Conservation (phyloP, 2,329 filamentous ascomycete species). For the Amauroascus verrucosus region DNA sequence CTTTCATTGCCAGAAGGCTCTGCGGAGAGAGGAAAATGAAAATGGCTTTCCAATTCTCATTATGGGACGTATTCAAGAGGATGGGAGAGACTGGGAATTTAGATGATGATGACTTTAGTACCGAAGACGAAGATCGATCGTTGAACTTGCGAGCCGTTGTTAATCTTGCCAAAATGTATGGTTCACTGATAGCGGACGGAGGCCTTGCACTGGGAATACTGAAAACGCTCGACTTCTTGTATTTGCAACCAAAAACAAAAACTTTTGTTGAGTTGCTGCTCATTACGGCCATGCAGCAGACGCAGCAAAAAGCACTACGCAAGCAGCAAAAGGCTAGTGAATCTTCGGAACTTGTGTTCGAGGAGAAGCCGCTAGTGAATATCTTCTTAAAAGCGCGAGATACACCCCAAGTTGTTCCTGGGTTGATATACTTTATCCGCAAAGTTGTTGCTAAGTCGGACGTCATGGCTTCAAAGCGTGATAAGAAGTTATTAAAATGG, state of each 20-base stretch:
- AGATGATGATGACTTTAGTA: slow-evolving; percentile 52
- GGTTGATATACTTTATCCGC: slow-evolving; percentile 68
- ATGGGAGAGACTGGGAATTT: slow-evolving; percentile 60
- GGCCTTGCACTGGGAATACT: slow-evolving; percentile 47
- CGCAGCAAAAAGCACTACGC: slow-evolving; percentile 40
- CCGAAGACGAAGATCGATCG: slow-evolving; percentile 40
- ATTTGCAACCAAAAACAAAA: slow-evolving; percentile 63
- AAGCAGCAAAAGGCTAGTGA: slow-evolving; percentile 19
- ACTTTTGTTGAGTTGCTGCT: slow-evolving; percentile 73
- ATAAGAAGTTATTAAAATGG: slow-evolving; percentile 43
- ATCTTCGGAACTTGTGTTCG: slow-evolving; percentile 26
- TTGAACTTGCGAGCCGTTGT: slow-evolving; percentile 51
- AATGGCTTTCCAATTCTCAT: slow-evolving; percentile 75
- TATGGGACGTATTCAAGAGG: slow-evolving; percentile 76
- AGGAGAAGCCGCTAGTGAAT: slow-evolving; percentile 51
- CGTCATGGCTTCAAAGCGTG: slow-evolving; percentile 40
- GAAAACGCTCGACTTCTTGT: slow-evolving; percentile 62
- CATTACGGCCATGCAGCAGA: slow-evolving; percentile 61
- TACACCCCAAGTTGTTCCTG: slow-evolving; percentile 57
- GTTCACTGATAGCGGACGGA: slow-evolving; percentile 51
- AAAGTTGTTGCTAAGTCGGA: slow-evolving; percentile 62
- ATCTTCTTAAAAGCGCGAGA: slow-evolving; percentile 57
- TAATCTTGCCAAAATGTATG: slow-evolving; percentile 59
- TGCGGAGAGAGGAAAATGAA: slow-evolving; percentile 57
- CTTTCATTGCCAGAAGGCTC: slow-evolving; percentile 67